Base-by-base conservation (phyloP, 129 eudicot genomes). In the Tagetes erecta region DNA sequence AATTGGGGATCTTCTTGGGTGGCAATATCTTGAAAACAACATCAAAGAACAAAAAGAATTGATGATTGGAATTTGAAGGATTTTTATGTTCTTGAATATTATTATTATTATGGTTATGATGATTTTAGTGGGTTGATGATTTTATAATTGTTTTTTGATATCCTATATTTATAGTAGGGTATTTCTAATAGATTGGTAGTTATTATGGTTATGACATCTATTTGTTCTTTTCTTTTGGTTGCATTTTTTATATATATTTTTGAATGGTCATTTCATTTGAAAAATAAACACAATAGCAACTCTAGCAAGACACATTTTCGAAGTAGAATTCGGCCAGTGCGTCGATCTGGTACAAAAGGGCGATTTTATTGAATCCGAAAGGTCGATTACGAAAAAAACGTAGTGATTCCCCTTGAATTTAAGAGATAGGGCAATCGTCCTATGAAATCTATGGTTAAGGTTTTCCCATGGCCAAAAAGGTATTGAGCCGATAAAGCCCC, bases 1-100 rank as follows among this genome's bases (percentile, higher is more conserved):
- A 84, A 69, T 51, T 89, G 90, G 96, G 83, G 78, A 14, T 65
- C 72, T 7, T 80, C 72, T 70, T 82, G 97, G 59, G 88, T 92
- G 76, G 88, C 94, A n/a, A 87, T 86, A 82, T 89, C 96, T 67
- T 92, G 63, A 82, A 68, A n/a, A 56, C 1, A 55, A 55, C 6
- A 6, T 20, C 3, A 3, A 59, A 33, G 8, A 14, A 59, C n/a
- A 35, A 42, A 0, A 57, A 20, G 27, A 67, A 8, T 31, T 79
- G 42, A 72, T 64, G 65, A 79, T 65, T 73, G 47, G 35, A 30
- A 53, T 79, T 72, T 65, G 39, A 60, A 65, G 78, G 27, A 65
- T 79, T 72, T 65, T 72, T 40, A 71, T 46, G 41, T 71, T 71
- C 58, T 72, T 66, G 8, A 51, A 9, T 10, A 59, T 11, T 36